Evolutionary conservation across 2,329 filamentous ascomycete species (phyloP).

Genomic region (Fusarium chlamydosporum): DNA sequence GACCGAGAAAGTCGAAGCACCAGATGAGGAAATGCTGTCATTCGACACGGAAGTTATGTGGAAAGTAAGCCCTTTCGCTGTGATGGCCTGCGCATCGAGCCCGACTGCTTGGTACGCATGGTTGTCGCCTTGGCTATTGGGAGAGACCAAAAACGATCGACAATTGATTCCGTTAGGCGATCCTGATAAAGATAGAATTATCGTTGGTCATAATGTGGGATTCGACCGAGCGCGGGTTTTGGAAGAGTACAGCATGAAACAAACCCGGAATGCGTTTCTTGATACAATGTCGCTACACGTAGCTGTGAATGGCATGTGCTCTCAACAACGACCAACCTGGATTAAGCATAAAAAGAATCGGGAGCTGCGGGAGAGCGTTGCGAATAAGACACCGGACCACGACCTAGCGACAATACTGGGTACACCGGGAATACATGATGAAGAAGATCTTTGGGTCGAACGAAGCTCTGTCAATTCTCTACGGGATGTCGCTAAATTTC

Average conservation of each 20-base stretch:
- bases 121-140: constrained; percentile 95
- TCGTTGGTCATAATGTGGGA: constrained; percentile 95
- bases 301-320: constrained; percentile 99
- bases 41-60: constrained; percentile 99
- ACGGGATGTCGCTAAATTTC: constrained; percentile 95
- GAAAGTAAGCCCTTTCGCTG: constrained; percentile 90
- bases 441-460: constrained; percentile 96
- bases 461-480: constrained; percentile 95
- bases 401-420: constrained; percentile 80
- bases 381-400: constrained; percentile 76
- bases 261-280: constrained; percentile 87
- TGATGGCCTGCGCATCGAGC: constrained; percentile 95
- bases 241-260: constrained; percentile 89
- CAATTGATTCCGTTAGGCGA: constrained; percentile 93
- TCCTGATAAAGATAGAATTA: constrained; percentile 76
- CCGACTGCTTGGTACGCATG: constrained; percentile 96
- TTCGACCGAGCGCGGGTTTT: constrained; percentile 90
- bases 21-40: constrained; percentile 84
- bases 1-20: constrained; percentile 78
- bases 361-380: constrained; percentile 84
- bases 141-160: constrained; percentile 80
- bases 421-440: constrained; percentile 79
- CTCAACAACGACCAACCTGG: constrained; percentile 94
- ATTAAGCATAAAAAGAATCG: constrained; percentile 95
- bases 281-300: constrained; percentile 99